Evolutionary conservation across 257 asterid species (phyloP), one percentile per base, ranked within the genome.

Genomic region (Lycium ferocissimum): DNA sequence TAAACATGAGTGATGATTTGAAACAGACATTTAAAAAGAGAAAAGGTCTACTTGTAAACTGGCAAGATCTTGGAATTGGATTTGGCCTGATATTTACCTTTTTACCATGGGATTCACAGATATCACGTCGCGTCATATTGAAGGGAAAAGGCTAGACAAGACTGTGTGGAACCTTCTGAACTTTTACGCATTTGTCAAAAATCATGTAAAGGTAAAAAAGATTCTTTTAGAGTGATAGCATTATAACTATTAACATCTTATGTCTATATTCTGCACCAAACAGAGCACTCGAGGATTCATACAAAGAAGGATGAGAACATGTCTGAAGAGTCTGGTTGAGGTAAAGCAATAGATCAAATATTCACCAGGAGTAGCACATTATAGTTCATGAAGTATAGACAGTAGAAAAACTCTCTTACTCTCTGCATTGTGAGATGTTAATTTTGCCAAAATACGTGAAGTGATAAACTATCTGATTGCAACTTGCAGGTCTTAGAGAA

Each of bases 101-200:
- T 47, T 67, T 85, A 33, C 82, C 84, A 82, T 86, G 84, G 37
- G 17, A 45, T 82, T 84, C 79, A 76, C 92, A 96, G 98, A 94
- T 88, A 93, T 96, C 26, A 90, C 89, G 4, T 78, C 94, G 17
- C 92, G 92, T 33, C 98, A 96, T 11, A 91, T 93, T 67, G 86
- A 92, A 91, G 95, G 97, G 81, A 93, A 93, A 91, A 93, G 87
- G 88, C 91, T 96, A 37, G 99, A 96, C 84, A 96, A 90, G 90
- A 94, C 97, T 0, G 97, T 93, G 38, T 96, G 99, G 99, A 95
- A 90, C 92, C 87, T 96, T 59, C 92, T 96, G 58, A 96, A 96
- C 89, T 92, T 96, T 67, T 87, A 93, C 45, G 87, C 97, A 71
- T 89, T 94, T 86, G 98, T 96, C 56, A 95, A 94, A 85, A 89